Base-by-base conservation (phyloP, 2,329 filamentous ascomycete species). In the Monosporascus sp. region DNA sequence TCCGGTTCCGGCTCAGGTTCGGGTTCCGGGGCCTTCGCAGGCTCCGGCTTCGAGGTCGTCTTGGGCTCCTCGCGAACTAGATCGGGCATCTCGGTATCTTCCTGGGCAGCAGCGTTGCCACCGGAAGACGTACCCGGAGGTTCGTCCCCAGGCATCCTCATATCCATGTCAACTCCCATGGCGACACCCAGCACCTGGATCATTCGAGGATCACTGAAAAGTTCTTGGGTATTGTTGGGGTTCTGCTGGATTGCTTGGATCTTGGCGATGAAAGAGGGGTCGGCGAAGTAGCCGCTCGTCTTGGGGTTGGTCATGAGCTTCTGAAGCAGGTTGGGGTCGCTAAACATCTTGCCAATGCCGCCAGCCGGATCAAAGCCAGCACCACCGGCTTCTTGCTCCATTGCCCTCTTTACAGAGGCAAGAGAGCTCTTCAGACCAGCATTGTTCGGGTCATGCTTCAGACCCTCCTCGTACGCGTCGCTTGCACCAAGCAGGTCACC, bases 221-320 rank as follows among this genome's bases (percentile, higher is more conserved):
- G 83, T 55, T 88, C 84, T 58, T 89, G 86, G 47, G 91, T 82
- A 63, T 84, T 86, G 65, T 85, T 83, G 6, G 94, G 92, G 74
- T 97, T 94, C 61, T 85, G 78, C 74, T 88, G 85, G 58, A 97
- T 77, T 49, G 84, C 80, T 71, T 94, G 86, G 54, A 99, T 79
- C 76, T 96, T 97, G 60, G 80, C 76, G 87, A 99, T 96, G 76
- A 99, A 99, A 28, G 84, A 77, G 9, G 87, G 80, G 67, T 99
- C 94, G 54, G 84, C 87, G 35, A 99, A 85, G 64, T 88, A 84
- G 14, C 78, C 71, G 60, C 87, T 86, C 11, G 95, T 99, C 84
- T 97, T 97, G 58, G 95, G 94, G 78, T 97, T 97, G 64, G 76
- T 82, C 58, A 92, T 91, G 54, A 99, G 86, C 78, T 99, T 99